Conservation (phyloP, 169 alveolate species). For the Babesia sp. region DNA sequence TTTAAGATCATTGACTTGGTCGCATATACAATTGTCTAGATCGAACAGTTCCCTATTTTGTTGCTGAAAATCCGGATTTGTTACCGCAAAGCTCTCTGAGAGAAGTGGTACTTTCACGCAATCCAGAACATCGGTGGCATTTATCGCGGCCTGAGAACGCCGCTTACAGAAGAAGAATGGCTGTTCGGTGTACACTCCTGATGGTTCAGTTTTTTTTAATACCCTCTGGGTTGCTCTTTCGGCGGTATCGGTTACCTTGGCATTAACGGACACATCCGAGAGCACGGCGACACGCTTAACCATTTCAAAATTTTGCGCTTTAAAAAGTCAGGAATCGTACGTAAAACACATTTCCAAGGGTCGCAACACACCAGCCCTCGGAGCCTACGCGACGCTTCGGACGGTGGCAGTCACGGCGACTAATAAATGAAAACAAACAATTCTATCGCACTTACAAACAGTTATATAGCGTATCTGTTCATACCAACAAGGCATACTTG, state of each 20-base stretch:
- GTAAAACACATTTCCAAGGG: not conserved
- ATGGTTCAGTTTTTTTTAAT: not conserved
- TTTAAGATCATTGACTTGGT: not conserved
- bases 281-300: not conserved
- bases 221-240: not conserved
- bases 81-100: not conserved
- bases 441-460: not conserved
- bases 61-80: not conserved
- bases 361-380: not conserved
- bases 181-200: not conserved
- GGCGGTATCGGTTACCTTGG: not conserved
- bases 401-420: not conserved
- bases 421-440: not conserved
- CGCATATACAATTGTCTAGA: not conserved
- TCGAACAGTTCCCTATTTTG: not conserved
- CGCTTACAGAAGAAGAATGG: not conserved
- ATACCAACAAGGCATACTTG: constrained; percentile 56
- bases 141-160: not conserved
- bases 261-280: not conserved
- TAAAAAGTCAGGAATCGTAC: not conserved
- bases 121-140: not conserved
- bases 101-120: not conserved
- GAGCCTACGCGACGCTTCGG: not conserved
- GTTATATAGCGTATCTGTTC: not conserved
- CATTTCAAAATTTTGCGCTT: constrained; percentile 4